Base-by-base conservation (phyloP, 2,329 filamentous ascomycete species). In the Fusarium sublunatum region DNA sequence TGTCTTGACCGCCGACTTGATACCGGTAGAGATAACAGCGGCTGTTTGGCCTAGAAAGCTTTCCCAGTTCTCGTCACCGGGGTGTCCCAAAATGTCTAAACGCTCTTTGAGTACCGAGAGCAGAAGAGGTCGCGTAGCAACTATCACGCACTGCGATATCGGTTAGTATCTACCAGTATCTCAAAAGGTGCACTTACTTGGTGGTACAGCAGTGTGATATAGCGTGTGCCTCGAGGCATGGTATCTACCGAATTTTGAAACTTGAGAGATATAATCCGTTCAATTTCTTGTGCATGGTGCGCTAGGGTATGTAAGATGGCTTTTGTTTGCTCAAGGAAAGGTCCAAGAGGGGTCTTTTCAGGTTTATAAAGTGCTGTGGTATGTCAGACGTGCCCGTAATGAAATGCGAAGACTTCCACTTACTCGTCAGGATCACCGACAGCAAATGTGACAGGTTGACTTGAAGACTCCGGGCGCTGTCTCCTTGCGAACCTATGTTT, bases 1-100 rank as follows among this genome's bases (percentile, higher is more conserved):
- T 0, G 74, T 76, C 43, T 79, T 80, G 4, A 70, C 65, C 0
- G 78, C 77, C 0, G 77, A 80, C 31, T 79, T 79, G 19, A 79
- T 79, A 5, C 78, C 76, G 0, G 74, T 77, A 0, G 73, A 74
- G 7, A 79, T 77, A 0, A 79, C 51, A 0, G 74, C 62, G 11
- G 72, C 75, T 1, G 76, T 78, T 2, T 71, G 72, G 3, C 65
- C 65, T 0, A 78, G 57, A 29, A 79, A 75, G 0, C 51, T 72
- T 8, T 74, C 70, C 31, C 74, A 74, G 26, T 77, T 70, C 25
- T 76, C 71, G 3, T 44, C 64, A 0, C 57, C 66, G 1, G 48
- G 65, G 3, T 70, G 57, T 0, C 58, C 61, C 0, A 76, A 52
- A 7, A 68, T 72, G 0, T 77, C 73, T 0, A 77, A 54, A 4